phyloP scores from a whole-genome alignment of 768 basidiomycete species.

The Strobilomyces dryophilus region DNA sequence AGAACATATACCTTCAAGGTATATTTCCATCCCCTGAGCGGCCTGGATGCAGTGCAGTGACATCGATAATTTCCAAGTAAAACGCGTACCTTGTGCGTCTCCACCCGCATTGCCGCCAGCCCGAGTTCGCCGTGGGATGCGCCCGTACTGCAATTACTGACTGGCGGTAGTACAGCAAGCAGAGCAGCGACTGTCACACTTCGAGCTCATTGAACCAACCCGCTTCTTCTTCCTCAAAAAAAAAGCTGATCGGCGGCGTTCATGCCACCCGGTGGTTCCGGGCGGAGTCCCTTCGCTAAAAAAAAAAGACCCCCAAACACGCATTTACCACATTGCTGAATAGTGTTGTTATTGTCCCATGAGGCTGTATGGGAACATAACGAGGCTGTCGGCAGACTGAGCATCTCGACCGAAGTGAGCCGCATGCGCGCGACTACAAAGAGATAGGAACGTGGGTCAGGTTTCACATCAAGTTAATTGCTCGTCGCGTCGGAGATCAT shows the following conservation, averaged over 20 bases:
- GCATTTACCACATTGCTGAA: slow-evolving; percentile 12
- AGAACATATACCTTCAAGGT: slow-evolving; percentile 4
- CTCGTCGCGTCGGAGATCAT: slow-evolving; percentile 14
- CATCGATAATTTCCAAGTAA: slow-evolving; percentile 8
- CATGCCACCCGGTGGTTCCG: slow-evolving; percentile 7
- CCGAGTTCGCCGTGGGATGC: background rate
- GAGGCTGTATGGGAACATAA: slow-evolving; percentile 19
- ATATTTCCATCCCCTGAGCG: slow-evolving; percentile 4
- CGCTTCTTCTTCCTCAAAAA: background rate
- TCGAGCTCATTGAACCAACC: background rate
- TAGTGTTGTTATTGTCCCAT: slow-evolving; percentile 3
- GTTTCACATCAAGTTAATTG: background rate
- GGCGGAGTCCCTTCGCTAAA: slow-evolving; percentile 14
- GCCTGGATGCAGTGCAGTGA: slow-evolving; percentile 21
- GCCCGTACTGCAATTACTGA: slow-evolving; percentile 10
- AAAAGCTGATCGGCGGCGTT: background rate
- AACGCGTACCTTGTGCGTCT: slow-evolving; percentile 16
- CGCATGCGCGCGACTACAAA: background rate
- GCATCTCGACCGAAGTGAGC: slow-evolving; percentile 3
- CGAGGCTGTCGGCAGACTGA: slow-evolving; percentile 7
- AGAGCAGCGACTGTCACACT: background rate
- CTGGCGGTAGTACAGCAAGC: slow-evolving; percentile 3
- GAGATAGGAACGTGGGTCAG: background rate
- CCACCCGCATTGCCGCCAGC: slow-evolving; percentile 16
- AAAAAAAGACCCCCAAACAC: slow-evolving; percentile 12